These are phyloP conservation scores for Grigorovia jiainica DNA, from an alignment of 805 yeast genomes.

Conservation along the genomic window DNA sequence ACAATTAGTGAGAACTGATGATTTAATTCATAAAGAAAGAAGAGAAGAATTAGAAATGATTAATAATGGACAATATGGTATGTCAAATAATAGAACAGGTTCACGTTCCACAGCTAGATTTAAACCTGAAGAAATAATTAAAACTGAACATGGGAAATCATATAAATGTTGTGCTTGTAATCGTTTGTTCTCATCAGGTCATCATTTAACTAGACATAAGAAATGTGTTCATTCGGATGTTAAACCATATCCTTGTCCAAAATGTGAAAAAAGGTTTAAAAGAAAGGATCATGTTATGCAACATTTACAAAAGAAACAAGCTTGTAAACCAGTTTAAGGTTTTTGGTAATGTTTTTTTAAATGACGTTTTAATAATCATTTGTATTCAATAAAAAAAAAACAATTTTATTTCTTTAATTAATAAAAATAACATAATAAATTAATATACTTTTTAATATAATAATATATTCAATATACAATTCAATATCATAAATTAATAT, in stretches of 20 bases:
- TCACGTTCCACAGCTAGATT: slow-evolving; percentile 7
- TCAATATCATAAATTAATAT: too few relatives aligned
- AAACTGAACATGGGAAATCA: slow-evolving; percentile 25
- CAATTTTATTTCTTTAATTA: too few relatives aligned
- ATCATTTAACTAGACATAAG: slow-evolving; percentile 30
- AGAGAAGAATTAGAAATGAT: not conserved
- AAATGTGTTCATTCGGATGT: slow-evolving; percentile 30
- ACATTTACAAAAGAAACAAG: slow-evolving; percentile 28
- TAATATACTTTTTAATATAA: too few relatives aligned
- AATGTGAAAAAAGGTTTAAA: slow-evolving; percentile 28
- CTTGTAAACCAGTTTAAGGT: slow-evolving; percentile 4
- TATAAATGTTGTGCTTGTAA: slow-evolving; percentile 27
- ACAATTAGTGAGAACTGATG: not conserved
- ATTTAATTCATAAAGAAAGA: not conserved
- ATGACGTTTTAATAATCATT: too few relatives aligned
- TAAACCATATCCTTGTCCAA: slow-evolving; percentile 29
- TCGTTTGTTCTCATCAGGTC: slow-evolving; percentile 28
- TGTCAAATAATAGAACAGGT: not conserved
- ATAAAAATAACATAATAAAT: too few relatives aligned
- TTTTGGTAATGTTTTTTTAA: not conserved
- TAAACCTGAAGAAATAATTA: slow-evolving; percentile 22
- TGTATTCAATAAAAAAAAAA: too few relatives aligned
- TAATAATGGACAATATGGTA: not conserved
- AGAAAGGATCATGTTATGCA: slow-evolving; percentile 31
- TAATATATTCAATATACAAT: too few relatives aligned